Evolutionary conservation across 768 basidiomycete genomes (phyloP).

Genomic region (Imleria badia): DNA sequence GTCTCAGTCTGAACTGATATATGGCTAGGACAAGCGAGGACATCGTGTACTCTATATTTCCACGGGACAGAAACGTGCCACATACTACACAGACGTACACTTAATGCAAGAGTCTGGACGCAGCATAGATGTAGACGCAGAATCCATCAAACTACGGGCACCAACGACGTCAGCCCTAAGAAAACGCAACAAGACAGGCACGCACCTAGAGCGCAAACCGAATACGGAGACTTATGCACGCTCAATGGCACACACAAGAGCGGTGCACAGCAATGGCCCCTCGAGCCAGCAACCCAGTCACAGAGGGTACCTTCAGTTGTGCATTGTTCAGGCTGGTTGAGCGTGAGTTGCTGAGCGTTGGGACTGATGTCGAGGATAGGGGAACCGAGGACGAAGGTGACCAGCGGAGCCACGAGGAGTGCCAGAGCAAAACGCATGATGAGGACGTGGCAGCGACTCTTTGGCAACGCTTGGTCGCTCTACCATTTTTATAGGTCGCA

Average conservation of each 20-base stretch:
- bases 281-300: slow-evolving; percentile 15
- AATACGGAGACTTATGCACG: slow-evolving; percentile 3
- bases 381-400: neutral
- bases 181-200: neutral
- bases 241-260: slow-evolving; percentile 10
- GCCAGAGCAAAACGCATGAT: slow-evolving; percentile 11
- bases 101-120: neutral
- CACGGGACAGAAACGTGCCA: neutral
- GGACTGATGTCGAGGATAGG: neutral
- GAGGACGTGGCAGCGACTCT: neutral
- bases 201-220: slow-evolving; percentile 11
- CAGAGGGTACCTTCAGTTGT: neutral
- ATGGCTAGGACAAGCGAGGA: neutral
- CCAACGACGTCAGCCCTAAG: neutral
- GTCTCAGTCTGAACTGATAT: neutral
- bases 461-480: too few relatives aligned
- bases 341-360: slow-evolving; percentile 1
- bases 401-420: neutral
- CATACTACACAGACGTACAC: neutral
- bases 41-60: neutral
- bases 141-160: neutral
- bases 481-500: neutral
- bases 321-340: neutral
- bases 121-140: neutral
- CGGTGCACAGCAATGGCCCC: slow-evolving; percentile 11